Evolutionary conservation across 495 filamentous ascomycete species (phyloP), one percentile per base, ranked within the genome.

Genomic region (Trichoderma reesei): DNA sequence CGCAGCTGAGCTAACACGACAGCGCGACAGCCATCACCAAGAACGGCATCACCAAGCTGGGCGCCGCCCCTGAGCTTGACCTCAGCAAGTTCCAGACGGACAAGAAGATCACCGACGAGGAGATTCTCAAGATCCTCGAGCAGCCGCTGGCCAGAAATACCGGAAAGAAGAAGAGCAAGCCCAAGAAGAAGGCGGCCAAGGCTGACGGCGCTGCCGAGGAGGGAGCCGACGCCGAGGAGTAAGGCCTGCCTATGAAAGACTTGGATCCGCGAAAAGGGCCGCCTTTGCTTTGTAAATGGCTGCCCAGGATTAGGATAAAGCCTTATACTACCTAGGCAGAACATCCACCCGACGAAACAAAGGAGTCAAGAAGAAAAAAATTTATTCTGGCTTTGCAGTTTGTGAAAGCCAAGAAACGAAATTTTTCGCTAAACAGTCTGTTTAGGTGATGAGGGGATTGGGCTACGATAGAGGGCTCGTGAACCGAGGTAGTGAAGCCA

Each of bases 91-190:
- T 86, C 82, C 91, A 93, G 82, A 86, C 89, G 3, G 91, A 98
- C 75, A 97, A 98, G 84, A 96, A 96, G 85, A 94, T 98, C 72
- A 89, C 87, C 64, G 92, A 98, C 70, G 90, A 94, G 75, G 92
- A 96, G 76, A 83, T 98, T 67, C 86, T 96, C 63, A 88, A 91
- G 81, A 93, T 98, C 66, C 81, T 98, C 59, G 90, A 91, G 76
- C 88, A 88, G 73, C 92, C 94, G 14, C 75, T 96, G 63, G 81
- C 88, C 66, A 87, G 84, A 70, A 88, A 87, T 63, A 86, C 87
- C 44, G 86, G 87, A 67, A 83, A 84, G 69, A 91, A 92, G 80
- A 91, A 93, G 79, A 94, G 94, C 84, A 95, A 93, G 89, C 88
- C 89, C 84, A 85, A 85, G 80, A 85, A 85, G 76, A 74, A 80